Evolutionary conservation across 2,329 filamentous ascomycete genomes (phyloP).

Genomic region (Fusarium graminum): DNA sequence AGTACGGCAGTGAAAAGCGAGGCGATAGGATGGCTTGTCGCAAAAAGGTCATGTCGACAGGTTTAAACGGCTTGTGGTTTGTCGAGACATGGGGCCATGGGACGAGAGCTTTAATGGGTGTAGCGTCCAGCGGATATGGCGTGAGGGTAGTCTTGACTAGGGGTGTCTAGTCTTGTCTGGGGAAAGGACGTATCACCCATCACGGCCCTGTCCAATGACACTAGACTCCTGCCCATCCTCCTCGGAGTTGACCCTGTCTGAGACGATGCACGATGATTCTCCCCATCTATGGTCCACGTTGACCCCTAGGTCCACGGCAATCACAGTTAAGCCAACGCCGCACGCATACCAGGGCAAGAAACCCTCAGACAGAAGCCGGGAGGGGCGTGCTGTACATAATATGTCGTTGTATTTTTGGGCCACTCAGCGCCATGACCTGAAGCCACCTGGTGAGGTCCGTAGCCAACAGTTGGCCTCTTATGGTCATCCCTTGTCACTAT

Average conservation of each 20-base stretch:
- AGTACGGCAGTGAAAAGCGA: conserved; percentile 27
- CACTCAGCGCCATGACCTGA: conserved; percentile 40
- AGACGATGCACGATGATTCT: conserved; percentile 39
- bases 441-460: conserved; percentile 37
- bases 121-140: conserved; percentile 50
- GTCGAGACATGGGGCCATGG: conserved; percentile 47
- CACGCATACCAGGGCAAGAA: conserved; percentile 30
- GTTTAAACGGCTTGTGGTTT: conserved; percentile 39
- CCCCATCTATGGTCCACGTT: conserved; percentile 29
- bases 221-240: conserved; percentile 28
- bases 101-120: conserved; percentile 47
- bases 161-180: conserved; percentile 42
- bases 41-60: conserved; percentile 31
- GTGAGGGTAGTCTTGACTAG: conserved; percentile 46
- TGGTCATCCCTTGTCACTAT: conserved; percentile 42
- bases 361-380: conserved; percentile 20
- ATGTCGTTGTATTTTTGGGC: conserved; percentile 26
- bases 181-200: conserved; percentile 38
- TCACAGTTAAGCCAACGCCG: conserved; percentile 25
- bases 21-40: conserved; percentile 43
- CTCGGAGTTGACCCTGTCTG: conserved; percentile 35
- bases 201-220: conserved; percentile 33
- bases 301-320: conserved; percentile 41
- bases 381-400: conserved; percentile 28
- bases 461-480: conserved; percentile 39